phyloP scores from a whole-genome alignment of 139 green algal genomes.

The Chlamydomonas sp. region DNA sequence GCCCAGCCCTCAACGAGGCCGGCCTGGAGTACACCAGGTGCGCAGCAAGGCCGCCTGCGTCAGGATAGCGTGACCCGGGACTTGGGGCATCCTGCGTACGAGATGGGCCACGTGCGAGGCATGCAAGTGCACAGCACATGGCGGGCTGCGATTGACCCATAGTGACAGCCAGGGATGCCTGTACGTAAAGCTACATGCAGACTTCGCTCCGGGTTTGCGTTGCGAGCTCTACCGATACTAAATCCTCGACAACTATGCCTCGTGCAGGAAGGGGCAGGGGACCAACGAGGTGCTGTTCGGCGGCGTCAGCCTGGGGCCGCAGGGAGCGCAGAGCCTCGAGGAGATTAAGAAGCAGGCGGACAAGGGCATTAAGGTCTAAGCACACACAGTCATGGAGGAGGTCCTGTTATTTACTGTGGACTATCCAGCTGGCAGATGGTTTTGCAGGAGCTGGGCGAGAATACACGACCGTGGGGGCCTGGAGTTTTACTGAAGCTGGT shows the following conservation, averaged over 20 bases:
- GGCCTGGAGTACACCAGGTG: constrained; percentile 80
- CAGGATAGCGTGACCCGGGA: neutral
- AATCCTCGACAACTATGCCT: neutral
- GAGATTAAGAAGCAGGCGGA: constrained; percentile 58
- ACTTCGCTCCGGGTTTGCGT: too few species aligned
- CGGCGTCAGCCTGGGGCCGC: constrained; percentile 56
- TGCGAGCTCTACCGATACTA: too few species aligned
- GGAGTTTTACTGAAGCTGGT: too few species aligned
- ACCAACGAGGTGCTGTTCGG: constrained; percentile 87
- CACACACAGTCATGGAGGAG: too few species aligned
- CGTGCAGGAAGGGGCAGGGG: constrained; percentile 84
- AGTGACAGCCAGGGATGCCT: neutral
- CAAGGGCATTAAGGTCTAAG: constrained; percentile 53
- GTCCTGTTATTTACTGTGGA: too few species aligned
- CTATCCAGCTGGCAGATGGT: too few species aligned
- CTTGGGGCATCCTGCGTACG: too few species aligned
- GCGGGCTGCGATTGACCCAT: neutral
- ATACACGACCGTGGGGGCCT: too few species aligned
- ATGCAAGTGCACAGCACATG: too few species aligned
- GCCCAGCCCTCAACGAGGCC: constrained; percentile 57
- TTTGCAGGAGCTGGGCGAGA: too few species aligned
- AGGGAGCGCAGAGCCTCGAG: constrained; percentile 50
- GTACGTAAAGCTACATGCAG: too few species aligned
- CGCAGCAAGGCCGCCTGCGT: neutral
- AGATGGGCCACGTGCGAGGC: too few species aligned